phyloP scores from a whole-genome alignment of 2,329 filamentous ascomycete genomes.

The Aspergillus nomiae region DNA sequence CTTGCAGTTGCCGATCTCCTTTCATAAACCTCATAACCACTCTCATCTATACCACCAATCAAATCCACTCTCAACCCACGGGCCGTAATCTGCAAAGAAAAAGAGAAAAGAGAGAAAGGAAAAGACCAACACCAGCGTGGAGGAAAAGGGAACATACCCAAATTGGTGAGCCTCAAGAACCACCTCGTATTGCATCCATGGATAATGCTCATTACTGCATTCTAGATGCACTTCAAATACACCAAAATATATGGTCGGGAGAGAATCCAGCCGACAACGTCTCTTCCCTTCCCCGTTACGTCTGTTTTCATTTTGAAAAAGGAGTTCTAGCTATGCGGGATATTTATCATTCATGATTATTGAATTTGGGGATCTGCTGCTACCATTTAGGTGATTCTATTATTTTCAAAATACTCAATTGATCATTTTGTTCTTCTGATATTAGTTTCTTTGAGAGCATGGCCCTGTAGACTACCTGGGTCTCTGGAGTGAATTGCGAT shows the following conservation, averaged over 20 bases:
- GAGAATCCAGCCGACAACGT: background rate
- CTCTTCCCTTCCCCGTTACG: background rate
- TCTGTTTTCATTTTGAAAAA: background rate
- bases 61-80: background rate
- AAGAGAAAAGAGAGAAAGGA: background rate
- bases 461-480: background rate
- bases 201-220: background rate
- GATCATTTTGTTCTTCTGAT: background rate
- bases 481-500: too few relatives aligned
- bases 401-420: background rate
- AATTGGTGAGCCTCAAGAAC: constrained; percentile 12
- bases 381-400: background rate
- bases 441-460: background rate
- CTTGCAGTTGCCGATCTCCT: constrained; percentile 39
- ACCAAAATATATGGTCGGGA: background rate
- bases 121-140: constrained; percentile 32
- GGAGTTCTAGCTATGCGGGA: constrained; percentile 1
- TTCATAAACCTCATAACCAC: constrained; percentile 27
- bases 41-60: background rate
- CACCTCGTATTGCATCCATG: background rate
- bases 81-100: background rate
- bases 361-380: background rate
- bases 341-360: background rate
- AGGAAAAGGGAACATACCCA: constrained; percentile 37
- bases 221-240: background rate